Evolutionary conservation across 169 alveolate genomes (phyloP).

Genomic region (Cryptosporidium canis): DNA sequence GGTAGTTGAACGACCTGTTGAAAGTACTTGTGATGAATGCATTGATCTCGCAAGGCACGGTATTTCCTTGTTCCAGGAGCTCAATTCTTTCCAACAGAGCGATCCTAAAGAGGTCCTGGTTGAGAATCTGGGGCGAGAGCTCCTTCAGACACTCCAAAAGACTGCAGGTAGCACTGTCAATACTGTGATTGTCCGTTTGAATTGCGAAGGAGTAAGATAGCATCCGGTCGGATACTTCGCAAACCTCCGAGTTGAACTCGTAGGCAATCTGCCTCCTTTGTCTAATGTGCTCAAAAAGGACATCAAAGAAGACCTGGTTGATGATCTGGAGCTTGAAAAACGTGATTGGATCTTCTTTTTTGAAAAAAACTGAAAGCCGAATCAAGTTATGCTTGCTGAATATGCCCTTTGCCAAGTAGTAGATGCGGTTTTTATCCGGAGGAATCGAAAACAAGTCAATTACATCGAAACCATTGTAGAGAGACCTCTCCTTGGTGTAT

Average conservation of each 20-base stretch:
- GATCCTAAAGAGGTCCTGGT: constrained; percentile 5
- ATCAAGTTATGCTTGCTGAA: constrained; percentile 2
- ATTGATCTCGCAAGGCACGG: not conserved
- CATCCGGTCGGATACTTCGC: not conserved
- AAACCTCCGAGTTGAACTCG: constrained; percentile 23
- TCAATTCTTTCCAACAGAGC: constrained; percentile 19
- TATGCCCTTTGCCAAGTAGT: not conserved
- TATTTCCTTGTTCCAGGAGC: not conserved
- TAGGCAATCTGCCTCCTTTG: constrained; percentile 53
- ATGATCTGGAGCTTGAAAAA: constrained; percentile 14
- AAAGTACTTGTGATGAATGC: not conserved
- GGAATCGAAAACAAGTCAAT: constrained; percentile 60
- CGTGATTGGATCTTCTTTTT: constrained; percentile 15
- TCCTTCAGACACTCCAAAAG: constrained; percentile 16
- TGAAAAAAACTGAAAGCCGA: constrained; percentile 27
- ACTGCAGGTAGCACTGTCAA: not conserved
- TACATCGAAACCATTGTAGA: constrained; percentile 6
- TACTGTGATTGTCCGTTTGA: constrained; percentile 18
- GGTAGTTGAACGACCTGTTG: constrained; percentile 15
- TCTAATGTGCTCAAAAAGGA: constrained; percentile 19
- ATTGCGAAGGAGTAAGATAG: constrained; percentile 20
- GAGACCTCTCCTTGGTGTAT: not conserved
- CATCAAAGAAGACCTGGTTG: constrained; percentile 41
- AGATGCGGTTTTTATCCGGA: constrained; percentile 21
- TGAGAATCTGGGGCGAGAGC: constrained; percentile 9